These are phyloP conservation scores for Sphenostylis stenocarpa DNA, from an alignment of 306 rosid species.

Conservation along the genomic window DNA sequence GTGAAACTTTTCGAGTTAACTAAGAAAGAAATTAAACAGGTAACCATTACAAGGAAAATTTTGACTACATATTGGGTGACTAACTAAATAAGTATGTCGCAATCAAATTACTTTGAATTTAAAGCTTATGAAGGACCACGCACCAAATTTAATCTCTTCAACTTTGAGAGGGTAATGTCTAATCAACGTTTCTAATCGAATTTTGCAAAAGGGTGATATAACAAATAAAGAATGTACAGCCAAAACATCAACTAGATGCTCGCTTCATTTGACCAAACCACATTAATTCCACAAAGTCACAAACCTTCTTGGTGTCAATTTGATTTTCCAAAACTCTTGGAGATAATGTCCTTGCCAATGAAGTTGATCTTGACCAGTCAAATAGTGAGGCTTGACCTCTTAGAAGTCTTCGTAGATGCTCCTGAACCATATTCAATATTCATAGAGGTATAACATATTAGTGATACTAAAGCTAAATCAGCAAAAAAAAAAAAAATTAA, in stretches of 20 bases:
- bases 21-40: not conserved
- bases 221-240: not conserved
- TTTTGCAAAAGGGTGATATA: not conserved
- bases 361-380: slow-evolving; percentile 93
- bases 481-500: not conserved
- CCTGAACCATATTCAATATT: slow-evolving; percentile 54
- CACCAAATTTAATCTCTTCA: slow-evolving; percentile 1
- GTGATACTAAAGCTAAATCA: slow-evolving; percentile 25
- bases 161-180: not conserved
- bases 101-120: slow-evolving; percentile 15
- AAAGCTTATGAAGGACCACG: slow-evolving; percentile 13
- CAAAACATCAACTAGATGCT: slow-evolving; percentile 18
- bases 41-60: not conserved
- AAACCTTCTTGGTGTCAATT: slow-evolving; percentile 96
- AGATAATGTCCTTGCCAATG: slow-evolving; percentile 91
- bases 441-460: not conserved
- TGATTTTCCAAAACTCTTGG: slow-evolving; percentile 99
- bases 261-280: slow-evolving; percentile 18
- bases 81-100: not conserved
- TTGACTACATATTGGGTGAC: not conserved
- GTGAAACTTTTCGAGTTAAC: not conserved
- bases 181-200: not conserved
- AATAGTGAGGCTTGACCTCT: slow-evolving; percentile 98
- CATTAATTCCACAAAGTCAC: slow-evolving; percentile 35
- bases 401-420: slow-evolving; percentile 89